These are phyloP conservation scores for Pyricularia sp. DNA, from an alignment of 2,329 filamentous ascomycete genomes.

Conservation along the genomic window DNA sequence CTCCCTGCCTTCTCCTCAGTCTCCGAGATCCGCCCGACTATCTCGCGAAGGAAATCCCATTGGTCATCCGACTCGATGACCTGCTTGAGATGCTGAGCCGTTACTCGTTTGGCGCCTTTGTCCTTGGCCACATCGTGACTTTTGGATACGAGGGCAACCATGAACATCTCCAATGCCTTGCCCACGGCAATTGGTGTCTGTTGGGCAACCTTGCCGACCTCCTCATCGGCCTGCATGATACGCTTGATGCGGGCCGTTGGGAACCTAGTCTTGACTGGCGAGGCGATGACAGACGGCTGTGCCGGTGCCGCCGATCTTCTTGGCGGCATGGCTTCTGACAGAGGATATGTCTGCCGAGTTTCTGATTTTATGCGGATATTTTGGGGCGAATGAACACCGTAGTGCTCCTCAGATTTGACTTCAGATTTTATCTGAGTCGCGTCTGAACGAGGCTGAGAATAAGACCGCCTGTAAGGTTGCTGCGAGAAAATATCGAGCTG, in stretches of 20 bases:
- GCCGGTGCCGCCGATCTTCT: slow-evolving; percentile 23
- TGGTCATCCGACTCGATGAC: slow-evolving; percentile 83
- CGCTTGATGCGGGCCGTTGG: slow-evolving; percentile 96
- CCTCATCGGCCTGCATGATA: slow-evolving; percentile 98
- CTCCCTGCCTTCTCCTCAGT: slow-evolving; percentile 40
- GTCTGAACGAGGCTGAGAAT: background rate
- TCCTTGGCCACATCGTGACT: slow-evolving; percentile 76
- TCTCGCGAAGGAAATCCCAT: slow-evolving; percentile 88
- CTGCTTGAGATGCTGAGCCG: slow-evolving; percentile 82
- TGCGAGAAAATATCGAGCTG: background rate
- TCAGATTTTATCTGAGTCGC: background rate
- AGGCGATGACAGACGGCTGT: slow-evolving; percentile 40
- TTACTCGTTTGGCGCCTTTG: slow-evolving; percentile 81
- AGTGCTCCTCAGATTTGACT: slow-evolving; percentile 5
- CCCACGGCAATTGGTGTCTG: slow-evolving; percentile 93
- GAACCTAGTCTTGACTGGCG: slow-evolving; percentile 85
- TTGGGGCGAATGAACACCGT: slow-evolving; percentile 4
- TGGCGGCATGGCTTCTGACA: slow-evolving; percentile 22
- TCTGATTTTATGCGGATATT: slow-evolving; percentile 5
- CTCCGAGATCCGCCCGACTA: slow-evolving; percentile 69
- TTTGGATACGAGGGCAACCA: slow-evolving; percentile 87
- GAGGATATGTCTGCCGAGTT: slow-evolving; percentile 8
- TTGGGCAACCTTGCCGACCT: slow-evolving; percentile 96
- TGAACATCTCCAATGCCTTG: slow-evolving; percentile 94
- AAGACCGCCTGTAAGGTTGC: background rate